A percentile compares a stretch with the other conserved stretches of the same genome.
Conservation (phyloP, 1,284 basidiomycete species). For the Ustilago hordei region DNA sequence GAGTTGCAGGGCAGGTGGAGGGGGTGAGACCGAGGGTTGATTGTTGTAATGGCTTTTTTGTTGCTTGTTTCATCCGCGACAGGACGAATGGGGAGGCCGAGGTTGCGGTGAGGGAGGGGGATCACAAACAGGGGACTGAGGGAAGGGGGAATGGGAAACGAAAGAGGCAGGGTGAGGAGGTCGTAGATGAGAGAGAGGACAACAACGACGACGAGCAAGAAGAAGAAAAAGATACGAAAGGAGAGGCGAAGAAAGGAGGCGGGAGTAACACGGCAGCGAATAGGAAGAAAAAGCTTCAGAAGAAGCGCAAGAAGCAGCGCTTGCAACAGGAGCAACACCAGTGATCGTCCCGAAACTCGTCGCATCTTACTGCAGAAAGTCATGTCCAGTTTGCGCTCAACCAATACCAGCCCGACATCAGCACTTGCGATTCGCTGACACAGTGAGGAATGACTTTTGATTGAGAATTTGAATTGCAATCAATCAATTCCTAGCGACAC, state of each 20-base stretch:
- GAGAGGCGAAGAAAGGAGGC: not conserved
- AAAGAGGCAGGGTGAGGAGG: conserved; percentile 8
- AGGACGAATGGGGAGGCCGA: not conserved
- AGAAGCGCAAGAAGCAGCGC: conserved; percentile 38
- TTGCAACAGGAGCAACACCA: conserved; percentile 2
- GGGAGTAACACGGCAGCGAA: conserved; percentile 22
- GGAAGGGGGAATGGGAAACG: not conserved
- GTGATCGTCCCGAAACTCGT: not conserved
- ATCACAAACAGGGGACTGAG: not conserved
- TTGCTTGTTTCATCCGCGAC: conserved; percentile 54
- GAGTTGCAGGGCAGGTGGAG: conserved; percentile 8
- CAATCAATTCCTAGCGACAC: not conserved
- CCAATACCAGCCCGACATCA: too few species aligned
- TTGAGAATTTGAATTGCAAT: too few species aligned
- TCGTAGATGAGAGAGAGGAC: not conserved
- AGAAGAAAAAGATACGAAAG: not conserved
- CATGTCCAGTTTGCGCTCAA: too few species aligned
- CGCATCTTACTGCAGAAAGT: not conserved
- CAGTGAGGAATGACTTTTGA: too few species aligned
- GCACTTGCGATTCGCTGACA: too few species aligned
- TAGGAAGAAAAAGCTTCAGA: conserved; percentile 43
- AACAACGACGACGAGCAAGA: conserved; percentile 13
- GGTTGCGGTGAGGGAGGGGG: not conserved
- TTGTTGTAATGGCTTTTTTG: conserved; percentile 63
- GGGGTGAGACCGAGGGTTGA: conserved; percentile 28